Conservation (phyloP, 768 basidiomycete genomes). For the Mycena latifolia region DNA sequence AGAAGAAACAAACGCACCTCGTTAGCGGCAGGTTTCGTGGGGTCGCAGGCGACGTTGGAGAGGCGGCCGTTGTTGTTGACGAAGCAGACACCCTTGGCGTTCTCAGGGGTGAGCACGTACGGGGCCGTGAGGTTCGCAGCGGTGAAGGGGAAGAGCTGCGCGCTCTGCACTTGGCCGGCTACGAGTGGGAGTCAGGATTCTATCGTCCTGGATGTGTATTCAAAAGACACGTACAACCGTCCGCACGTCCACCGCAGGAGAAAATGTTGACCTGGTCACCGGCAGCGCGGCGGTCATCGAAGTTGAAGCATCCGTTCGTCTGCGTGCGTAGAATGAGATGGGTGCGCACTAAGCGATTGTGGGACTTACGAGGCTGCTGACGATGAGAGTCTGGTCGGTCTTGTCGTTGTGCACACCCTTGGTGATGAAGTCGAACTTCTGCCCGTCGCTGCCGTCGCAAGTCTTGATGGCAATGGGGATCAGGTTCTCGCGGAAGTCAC, state of each 20-base stretch:
- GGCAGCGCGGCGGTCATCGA: conserved; percentile 33
- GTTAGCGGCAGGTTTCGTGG: conserved; percentile 19
- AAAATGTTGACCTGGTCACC: conserved; percentile 35
- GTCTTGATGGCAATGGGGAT: conserved; percentile 43
- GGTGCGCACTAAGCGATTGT: conserved; percentile 31
- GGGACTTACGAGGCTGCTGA: conserved; percentile 42
- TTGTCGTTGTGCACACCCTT: conserved; percentile 47
- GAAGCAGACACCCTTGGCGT: conserved; percentile 27
- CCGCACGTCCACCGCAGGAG: conserved; percentile 37
- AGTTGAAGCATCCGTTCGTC: conserved; percentile 36
- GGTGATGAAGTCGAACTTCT: conserved; percentile 50
- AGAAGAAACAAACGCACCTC: conserved; percentile 8
- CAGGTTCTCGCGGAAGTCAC: conserved; percentile 48
- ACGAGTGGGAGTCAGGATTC: too few species aligned
- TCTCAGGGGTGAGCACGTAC: conserved; percentile 26
- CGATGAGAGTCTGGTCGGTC: conserved; percentile 42
- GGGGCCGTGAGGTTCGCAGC: conserved; percentile 26
- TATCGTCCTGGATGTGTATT: neutral
- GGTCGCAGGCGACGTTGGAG: conserved; percentile 22
- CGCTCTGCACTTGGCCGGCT: conserved; percentile 26
- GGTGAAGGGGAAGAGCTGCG: conserved; percentile 36
- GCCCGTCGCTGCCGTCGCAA: conserved; percentile 44
- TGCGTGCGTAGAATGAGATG: neutral
- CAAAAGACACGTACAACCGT: conserved; percentile 20
- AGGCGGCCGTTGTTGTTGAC: conserved; percentile 31